Evolutionary conservation across 495 filamentous ascomycete species (phyloP).

Genomic region (Penicillium macrosclerotiorum): DNA sequence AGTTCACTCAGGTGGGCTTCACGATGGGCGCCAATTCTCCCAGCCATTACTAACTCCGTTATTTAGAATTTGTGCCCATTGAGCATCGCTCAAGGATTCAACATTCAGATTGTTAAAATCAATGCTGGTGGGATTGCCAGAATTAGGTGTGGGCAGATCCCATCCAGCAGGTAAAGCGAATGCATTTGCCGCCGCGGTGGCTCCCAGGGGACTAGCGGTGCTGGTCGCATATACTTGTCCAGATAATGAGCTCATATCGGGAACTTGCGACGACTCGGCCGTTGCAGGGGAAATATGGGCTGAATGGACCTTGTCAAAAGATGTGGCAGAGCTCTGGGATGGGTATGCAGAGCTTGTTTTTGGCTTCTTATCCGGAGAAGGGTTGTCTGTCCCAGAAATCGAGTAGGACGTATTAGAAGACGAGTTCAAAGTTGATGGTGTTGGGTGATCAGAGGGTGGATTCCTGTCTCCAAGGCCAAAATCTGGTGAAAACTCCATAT

Average conservation of each 20-base stretch:
- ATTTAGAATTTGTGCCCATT: slow-evolving; percentile 38
- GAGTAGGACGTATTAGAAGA: slow-evolving; percentile 36
- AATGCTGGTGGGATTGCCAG: slow-evolving; percentile 13
- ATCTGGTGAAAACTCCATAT: slow-evolving; percentile 33
- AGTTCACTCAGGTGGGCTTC: too few relatives aligned
- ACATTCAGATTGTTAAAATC: slow-evolving; percentile 22
- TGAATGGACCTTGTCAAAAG: slow-evolving; percentile 17
- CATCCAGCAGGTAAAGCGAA: slow-evolving; percentile 23
- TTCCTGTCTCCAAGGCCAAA: slow-evolving; percentile 28
- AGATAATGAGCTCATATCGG: slow-evolving; percentile 13
- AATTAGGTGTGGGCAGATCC: slow-evolving; percentile 21
- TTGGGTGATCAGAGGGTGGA: slow-evolving; percentile 34
- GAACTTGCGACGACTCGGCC: slow-evolving; percentile 8
- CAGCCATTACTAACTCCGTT: slow-evolving; percentile 17
- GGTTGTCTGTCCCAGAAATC: slow-evolving; percentile 23
- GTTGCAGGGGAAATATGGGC: slow-evolving; percentile 13
- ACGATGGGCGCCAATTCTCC: slow-evolving; percentile 29
- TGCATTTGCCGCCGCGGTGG: slow-evolving; percentile 6
- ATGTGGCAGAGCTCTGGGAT: slow-evolving; percentile 8
- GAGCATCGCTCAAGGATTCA: slow-evolving; percentile 29
- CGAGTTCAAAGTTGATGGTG: slow-evolving; percentile 36
- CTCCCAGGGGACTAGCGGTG: slow-evolving; percentile 5
- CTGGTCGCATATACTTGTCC: slow-evolving; percentile 14
- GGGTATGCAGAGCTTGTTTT: slow-evolving; percentile 6
- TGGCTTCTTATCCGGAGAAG: slow-evolving; percentile 20